Conservation (phyloP, 805 yeast species). For the Pichia phayaonensis region DNA sequence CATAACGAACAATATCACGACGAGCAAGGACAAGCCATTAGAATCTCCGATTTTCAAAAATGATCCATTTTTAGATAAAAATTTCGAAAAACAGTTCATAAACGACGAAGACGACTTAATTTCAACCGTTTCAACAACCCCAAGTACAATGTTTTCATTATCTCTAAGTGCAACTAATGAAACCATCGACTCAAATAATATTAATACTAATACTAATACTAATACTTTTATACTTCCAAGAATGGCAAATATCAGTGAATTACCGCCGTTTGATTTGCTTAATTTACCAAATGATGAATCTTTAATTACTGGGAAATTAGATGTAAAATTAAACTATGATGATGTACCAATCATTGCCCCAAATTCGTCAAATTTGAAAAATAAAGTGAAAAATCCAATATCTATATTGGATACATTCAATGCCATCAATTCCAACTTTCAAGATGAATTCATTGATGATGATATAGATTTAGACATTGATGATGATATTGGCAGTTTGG, state of each 20-base stretch:
- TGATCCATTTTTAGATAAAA: constrained; percentile 12
- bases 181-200: constrained; percentile 19
- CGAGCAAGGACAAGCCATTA: neutral
- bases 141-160: constrained; percentile 20
- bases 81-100: neutral
- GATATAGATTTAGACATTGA: neutral
- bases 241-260: neutral
- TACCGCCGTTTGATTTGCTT: constrained; percentile 5
- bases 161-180: constrained; percentile 21
- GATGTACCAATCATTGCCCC: neutral
- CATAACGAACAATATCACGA: neutral
- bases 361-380: neutral
- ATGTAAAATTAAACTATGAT: neutral
- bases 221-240: neutral
- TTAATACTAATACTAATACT: too few relatives aligned
- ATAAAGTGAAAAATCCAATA: neutral
- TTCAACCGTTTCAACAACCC: constrained; percentile 20
- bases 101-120: constrained; percentile 22
- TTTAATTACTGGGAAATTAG: neutral
- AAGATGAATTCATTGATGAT: neutral
- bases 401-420: neutral
- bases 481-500: neutral
- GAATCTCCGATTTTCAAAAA: constrained; percentile 1
- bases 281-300: constrained; percentile 3
- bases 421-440: neutral